Conservation (phyloP, 176 grass and related monocot genomes). For the Juncus effusus region DNA sequence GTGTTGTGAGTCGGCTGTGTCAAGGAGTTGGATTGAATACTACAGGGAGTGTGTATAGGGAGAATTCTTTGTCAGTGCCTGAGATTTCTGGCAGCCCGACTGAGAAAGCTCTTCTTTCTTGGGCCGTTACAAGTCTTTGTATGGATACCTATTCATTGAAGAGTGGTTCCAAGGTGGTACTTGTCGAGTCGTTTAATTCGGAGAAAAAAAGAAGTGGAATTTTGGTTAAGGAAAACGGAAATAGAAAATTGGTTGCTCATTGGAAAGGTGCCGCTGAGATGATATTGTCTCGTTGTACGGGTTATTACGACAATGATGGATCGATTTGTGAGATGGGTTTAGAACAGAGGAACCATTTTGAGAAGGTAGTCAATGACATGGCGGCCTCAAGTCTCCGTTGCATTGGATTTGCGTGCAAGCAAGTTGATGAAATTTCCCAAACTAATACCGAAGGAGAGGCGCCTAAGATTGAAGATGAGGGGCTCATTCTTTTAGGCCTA, state of each 20-base stretch:
- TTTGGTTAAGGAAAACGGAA: constrained; percentile 32
- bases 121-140: constrained; percentile 48
- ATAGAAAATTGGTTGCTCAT: constrained; percentile 33
- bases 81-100: constrained; percentile 78
- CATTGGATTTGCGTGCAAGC: constrained; percentile 75
- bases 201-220: constrained; percentile 88
- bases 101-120: constrained; percentile 86
- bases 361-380: constrained; percentile 58
- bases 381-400: constrained; percentile 55
- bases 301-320: constrained; percentile 33
- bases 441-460: not conserved
- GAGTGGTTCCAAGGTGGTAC: constrained; percentile 43
- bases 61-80: constrained; percentile 32
- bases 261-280: constrained; percentile 96
- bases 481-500: constrained; percentile 56
- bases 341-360: constrained; percentile 33
- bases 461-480: constrained; percentile 41
- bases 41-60: constrained; percentile 56
- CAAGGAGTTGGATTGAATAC: constrained; percentile 69
- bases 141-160: constrained; percentile 45
- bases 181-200: constrained; percentile 87
- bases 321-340: constrained; percentile 7
- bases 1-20: constrained; percentile 29
- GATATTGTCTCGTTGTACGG: constrained; percentile 47
- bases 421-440: constrained; percentile 3